A percentile compares a stretch with the other conserved stretches of the same genome.
Conservation (phyloP, 805 yeast species). For the Nakazawaea ambrosiae region DNA sequence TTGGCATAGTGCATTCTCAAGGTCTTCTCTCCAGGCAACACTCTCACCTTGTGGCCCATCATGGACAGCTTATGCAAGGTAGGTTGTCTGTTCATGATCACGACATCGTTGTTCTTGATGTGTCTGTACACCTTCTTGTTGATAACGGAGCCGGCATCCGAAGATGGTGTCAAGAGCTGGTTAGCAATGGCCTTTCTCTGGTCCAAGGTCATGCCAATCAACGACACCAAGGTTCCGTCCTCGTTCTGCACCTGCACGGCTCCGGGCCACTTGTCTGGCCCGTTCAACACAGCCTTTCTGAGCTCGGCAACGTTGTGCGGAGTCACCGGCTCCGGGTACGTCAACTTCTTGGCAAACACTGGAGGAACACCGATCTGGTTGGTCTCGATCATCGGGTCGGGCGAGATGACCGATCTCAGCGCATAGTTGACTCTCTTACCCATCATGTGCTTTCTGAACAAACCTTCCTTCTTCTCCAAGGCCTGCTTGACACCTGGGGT, state of each 20-base stretch:
- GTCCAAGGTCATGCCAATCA: constrained; percentile 84
- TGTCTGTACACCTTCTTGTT: constrained; percentile 95
- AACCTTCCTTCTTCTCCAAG: constrained; percentile 95
- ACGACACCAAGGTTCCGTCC: constrained; percentile 77
- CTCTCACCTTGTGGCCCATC: constrained; percentile 99
- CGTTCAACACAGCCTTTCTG: constrained; percentile 93
- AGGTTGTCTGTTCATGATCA: constrained; percentile 98
- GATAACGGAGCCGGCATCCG: constrained; percentile 50
- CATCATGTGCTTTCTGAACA: constrained; percentile 99
- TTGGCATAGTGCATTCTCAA: constrained; percentile 95
- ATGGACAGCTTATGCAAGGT: constrained; percentile 98
- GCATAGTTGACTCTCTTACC: constrained; percentile 99
- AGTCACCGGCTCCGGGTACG: constrained; percentile 98
- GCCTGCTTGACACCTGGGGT: constrained; percentile 97
- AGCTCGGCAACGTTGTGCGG: constrained; percentile 82
- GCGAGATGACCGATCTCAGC: constrained; percentile 98
- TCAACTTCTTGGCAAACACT: constrained; percentile 89
- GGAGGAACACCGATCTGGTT: constrained; percentile 99
- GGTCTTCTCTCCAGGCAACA: constrained; percentile 95
- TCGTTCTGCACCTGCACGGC: constrained; percentile 94
- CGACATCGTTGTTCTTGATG: constrained; percentile 90
- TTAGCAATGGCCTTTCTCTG: constrained; percentile 94
- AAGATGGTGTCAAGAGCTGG: constrained; percentile 83
- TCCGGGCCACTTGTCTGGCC: constrained; percentile 99
- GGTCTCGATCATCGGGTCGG: constrained; percentile 97